Conservation (phyloP, 352 stramenopile species). For the Elongisporangium senticosum region DNA sequence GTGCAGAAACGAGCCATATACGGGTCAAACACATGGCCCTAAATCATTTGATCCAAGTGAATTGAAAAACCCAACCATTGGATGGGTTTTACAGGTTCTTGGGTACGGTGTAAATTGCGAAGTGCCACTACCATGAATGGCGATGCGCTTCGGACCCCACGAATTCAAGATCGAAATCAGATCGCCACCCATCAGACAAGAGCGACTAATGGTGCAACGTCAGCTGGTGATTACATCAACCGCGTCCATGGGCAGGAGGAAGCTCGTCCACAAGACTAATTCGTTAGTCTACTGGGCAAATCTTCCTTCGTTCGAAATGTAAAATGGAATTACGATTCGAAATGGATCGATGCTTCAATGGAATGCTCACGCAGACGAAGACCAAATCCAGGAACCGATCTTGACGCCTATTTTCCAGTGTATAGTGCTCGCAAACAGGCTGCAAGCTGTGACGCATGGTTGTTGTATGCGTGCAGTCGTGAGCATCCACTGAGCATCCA, state of each 20-base stretch:
- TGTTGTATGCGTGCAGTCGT: neutral
- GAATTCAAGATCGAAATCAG: neutral
- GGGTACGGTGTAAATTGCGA: too few species aligned
- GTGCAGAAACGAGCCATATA: too few species aligned
- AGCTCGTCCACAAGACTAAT: neutral
- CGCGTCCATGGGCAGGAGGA: neutral
- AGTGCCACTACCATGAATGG: neutral
- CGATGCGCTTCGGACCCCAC: neutral
- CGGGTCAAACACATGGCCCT: too few species aligned
- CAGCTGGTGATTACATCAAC: neutral
- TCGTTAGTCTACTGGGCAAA: neutral
- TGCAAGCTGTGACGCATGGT: neutral
- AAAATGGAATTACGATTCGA: neutral
- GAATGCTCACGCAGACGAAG: too few species aligned
- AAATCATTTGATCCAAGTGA: too few species aligned
- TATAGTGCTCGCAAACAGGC: too few species aligned
- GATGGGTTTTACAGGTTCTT: neutral
- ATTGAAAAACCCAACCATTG: neutral
- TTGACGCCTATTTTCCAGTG: too few species aligned
- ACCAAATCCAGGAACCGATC: too few species aligned
- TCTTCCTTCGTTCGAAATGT: too few species aligned
- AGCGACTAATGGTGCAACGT: neutral
- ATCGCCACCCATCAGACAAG: neutral
- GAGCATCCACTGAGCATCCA: neutral
- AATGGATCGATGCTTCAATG: neutral